phyloP scores from a whole-genome alignment of 768 basidiomycete genomes.

The Tulasnella sp. region DNA sequence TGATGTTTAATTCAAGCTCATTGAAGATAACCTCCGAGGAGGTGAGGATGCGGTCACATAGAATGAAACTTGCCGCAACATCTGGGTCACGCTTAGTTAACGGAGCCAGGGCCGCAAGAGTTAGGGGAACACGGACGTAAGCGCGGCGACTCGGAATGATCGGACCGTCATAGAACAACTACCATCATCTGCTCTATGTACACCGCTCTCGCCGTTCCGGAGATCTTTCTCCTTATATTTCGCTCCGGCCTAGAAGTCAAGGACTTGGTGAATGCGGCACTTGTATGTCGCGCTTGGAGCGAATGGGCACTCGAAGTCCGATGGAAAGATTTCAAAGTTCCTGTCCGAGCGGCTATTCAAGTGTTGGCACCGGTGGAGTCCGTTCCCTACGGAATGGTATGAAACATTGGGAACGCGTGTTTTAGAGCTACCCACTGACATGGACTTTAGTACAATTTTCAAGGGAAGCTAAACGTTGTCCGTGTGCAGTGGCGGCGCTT shows the following conservation, averaged over 20 bases:
- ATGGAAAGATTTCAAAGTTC: background rate
- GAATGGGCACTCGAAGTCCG: background rate
- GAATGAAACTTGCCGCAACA: too few relatives aligned
- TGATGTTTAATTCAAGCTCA: too few relatives aligned
- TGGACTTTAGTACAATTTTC: background rate
- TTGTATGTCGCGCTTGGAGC: background rate
- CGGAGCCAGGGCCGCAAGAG: too few relatives aligned
- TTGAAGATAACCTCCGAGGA: too few relatives aligned
- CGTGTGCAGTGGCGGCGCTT: background rate
- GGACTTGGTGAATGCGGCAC: background rate
- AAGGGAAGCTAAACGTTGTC: background rate
- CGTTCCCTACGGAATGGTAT: background rate
- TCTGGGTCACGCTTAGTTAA: too few relatives aligned
- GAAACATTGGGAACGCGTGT: background rate
- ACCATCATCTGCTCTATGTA: background rate
- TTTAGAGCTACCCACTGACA: too few relatives aligned
- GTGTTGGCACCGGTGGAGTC: background rate
- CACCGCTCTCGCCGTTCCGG: background rate
- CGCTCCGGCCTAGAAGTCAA: background rate
- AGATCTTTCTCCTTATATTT: background rate
- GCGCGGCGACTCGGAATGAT: too few relatives aligned
- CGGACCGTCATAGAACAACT: too few relatives aligned
- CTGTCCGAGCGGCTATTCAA: background rate
- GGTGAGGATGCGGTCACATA: too few relatives aligned
- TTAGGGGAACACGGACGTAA: too few relatives aligned